These are phyloP conservation scores for Fusarium nurragi DNA, from an alignment of 2,329 filamentous ascomycete genomes.

Conservation along the genomic window DNA sequence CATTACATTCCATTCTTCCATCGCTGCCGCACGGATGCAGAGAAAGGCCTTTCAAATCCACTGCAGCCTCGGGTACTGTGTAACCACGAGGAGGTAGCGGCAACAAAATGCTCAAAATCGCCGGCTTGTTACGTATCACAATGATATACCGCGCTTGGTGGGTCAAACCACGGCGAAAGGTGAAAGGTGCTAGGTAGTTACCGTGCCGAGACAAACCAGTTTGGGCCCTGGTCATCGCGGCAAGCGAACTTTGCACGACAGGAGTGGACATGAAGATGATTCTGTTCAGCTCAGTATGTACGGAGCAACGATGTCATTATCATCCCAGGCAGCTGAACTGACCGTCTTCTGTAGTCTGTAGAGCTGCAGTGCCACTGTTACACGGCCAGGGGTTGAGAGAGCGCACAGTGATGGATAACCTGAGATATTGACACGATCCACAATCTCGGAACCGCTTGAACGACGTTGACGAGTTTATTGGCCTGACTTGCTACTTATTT, in stretches of 20 bases:
- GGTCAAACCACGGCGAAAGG: conserved; percentile 1
- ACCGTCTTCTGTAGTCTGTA: neutral
- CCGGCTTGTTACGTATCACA: conserved; percentile 13
- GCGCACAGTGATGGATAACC: neutral
- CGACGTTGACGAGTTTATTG: neutral
- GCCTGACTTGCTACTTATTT: neutral
- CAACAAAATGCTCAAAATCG: conserved; percentile 25
- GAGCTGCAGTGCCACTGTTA: conserved; percentile 27
- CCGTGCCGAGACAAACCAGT: conserved; percentile 25
- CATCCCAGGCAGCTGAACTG: conserved; percentile 5
- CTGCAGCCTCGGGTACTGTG: conserved; percentile 34
- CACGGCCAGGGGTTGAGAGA: conserved; percentile 25
- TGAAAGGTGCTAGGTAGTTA: conserved; percentile 5
- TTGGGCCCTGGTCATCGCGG: neutral
- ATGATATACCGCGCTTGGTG: neutral
- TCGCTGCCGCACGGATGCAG: conserved; percentile 17
- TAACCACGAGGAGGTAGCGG: neutral
- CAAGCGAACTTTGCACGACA: conserved; percentile 18
- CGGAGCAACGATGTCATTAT: conserved; percentile 2
- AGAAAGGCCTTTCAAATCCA: conserved; percentile 21
- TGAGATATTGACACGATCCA: conserved; percentile 26
- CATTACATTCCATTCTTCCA: neutral
- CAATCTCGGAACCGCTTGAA: conserved; percentile 26
- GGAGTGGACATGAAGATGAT: conserved; percentile 15
- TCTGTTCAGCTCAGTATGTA: neutral